Percentiles rank a stretch among this genome's conserved stretches.
Evolutionary conservation across 306 rosid genomes (phyloP).

Genomic region (Dalbergia oliveri): DNA sequence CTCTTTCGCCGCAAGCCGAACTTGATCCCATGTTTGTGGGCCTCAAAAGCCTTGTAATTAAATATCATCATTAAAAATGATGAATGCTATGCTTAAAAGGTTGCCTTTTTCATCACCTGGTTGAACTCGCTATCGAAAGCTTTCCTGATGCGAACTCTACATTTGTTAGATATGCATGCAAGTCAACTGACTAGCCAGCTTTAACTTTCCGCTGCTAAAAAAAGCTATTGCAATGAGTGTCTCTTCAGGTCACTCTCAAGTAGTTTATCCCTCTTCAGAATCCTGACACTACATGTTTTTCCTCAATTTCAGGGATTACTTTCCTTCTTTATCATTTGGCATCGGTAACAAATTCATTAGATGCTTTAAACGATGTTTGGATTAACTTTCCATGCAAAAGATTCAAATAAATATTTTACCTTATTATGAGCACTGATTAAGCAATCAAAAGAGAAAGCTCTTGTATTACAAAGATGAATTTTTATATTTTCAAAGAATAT

Average conservation of each 20-base stretch:
- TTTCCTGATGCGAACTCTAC: conserved; percentile 22
- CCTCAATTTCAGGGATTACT: conserved; percentile 41
- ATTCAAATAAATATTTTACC: neutral
- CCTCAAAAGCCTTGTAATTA: conserved; percentile 21
- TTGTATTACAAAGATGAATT: no score
- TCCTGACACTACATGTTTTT: conserved; percentile 22
- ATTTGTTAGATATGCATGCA: neutral
- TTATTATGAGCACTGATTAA: neutral
- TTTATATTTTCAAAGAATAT: no score
- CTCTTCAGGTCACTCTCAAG: conserved; percentile 39
- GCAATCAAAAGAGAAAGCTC: no score
- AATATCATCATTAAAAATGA: conserved; percentile 34
- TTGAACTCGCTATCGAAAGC: conserved; percentile 23
- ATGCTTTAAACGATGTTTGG: neutral
- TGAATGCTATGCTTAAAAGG: conserved; percentile 1
- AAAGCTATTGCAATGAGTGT: conserved; percentile 14
- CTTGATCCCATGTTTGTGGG: conserved; percentile 30
- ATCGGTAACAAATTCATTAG: conserved; percentile 14
- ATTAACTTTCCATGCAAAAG: neutral
- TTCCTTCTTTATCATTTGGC: neutral
- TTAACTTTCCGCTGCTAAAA: conserved; percentile 28
- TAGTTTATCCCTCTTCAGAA: conserved; percentile 28
- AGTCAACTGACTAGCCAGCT: conserved; percentile 47
- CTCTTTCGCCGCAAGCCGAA: neutral
- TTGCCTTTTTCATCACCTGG: conserved; percentile 6